Evolutionary conservation across 495 filamentous ascomycete species (phyloP).

Genomic region (Talaromyces borbonicus): DNA sequence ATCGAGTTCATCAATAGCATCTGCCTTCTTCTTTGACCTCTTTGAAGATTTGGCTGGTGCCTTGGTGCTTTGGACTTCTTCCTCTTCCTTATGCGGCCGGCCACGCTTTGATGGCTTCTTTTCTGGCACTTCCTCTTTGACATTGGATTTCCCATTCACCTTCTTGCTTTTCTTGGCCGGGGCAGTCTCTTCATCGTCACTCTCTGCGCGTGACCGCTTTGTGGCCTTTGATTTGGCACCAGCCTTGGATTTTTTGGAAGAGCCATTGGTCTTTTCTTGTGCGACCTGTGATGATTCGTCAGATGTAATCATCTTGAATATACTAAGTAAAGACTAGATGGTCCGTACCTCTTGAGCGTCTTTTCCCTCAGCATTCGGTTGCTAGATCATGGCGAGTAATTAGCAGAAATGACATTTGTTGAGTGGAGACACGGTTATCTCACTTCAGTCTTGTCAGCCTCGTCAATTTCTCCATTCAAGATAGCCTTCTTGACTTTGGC

Average conservation of each 20-base stretch:
- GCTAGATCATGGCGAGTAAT: conserved; percentile 10
- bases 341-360: conserved; percentile 15
- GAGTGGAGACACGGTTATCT: conserved; percentile 11
- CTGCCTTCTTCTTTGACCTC: conserved; percentile 16
- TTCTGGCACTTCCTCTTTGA: conserved; percentile 6
- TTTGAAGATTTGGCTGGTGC: conserved; percentile 1
- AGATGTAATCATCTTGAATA: conserved; percentile 21
- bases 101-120: conserved; percentile 18
- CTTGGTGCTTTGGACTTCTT: not conserved
- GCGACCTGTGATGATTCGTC: not conserved
- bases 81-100: conserved; percentile 13
- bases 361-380: conserved; percentile 6
- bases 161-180: conserved; percentile 13
- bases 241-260: conserved; percentile 11
- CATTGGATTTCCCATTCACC: conserved; percentile 5
- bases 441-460: conserved; percentile 37
- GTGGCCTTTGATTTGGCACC: conserved; percentile 21
- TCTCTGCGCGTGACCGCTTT: conserved; percentile 32
- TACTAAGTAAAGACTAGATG: conserved; percentile 2
- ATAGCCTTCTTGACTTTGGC: conserved; percentile 54
- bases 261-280: conserved; percentile 15
- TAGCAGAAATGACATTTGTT: conserved; percentile 16
- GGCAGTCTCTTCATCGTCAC: conserved; percentile 10
- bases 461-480: conserved; percentile 59
- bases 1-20: not conserved